phyloP scores from a whole-genome alignment of 1,284 basidiomycete genomes.

The Moesziomyces sp. region DNA sequence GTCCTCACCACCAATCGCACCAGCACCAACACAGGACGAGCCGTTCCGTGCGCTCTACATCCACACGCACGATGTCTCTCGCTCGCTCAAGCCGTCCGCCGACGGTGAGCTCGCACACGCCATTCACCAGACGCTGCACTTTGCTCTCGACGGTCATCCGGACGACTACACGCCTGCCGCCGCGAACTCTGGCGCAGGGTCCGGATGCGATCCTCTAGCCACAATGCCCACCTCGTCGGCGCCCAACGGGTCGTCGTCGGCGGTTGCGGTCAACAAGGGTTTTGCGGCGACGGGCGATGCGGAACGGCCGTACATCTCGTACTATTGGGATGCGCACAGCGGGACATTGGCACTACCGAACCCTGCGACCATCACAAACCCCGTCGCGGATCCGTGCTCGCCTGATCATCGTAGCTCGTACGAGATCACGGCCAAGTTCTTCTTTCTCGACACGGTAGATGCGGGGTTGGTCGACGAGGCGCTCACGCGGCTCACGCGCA shows the following conservation, averaged over 20 bases:
- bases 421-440: slow-evolving; percentile 64
- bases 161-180: slow-evolving; percentile 48
- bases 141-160: slow-evolving; percentile 57
- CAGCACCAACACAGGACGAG: background rate
- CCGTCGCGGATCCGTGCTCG: slow-evolving; percentile 53
- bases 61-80: slow-evolving; percentile 59
- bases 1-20: slow-evolving; percentile 1
- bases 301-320: slow-evolving; percentile 55
- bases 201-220: slow-evolving; percentile 32
- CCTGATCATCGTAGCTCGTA: slow-evolving; percentile 48
- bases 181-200: slow-evolving; percentile 20
- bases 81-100: slow-evolving; percentile 55
- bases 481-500: slow-evolving; percentile 42
- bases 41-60: slow-evolving; percentile 48
- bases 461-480: slow-evolving; percentile 50
- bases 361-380: slow-evolving; percentile 52
- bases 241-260: slow-evolving; percentile 1
- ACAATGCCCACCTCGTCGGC: slow-evolving; percentile 29
- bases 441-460: slow-evolving; percentile 45
- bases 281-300: slow-evolving; percentile 46
- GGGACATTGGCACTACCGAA: slow-evolving; percentile 49
- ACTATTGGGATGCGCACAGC: slow-evolving; percentile 31
- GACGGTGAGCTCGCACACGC: slow-evolving; percentile 61
- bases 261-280: slow-evolving; percentile 29
- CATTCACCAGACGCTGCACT: slow-evolving; percentile 62